phyloP scores from a whole-genome alignment of 192 early-diverging fungal species.

The Coemansia biformis region DNA sequence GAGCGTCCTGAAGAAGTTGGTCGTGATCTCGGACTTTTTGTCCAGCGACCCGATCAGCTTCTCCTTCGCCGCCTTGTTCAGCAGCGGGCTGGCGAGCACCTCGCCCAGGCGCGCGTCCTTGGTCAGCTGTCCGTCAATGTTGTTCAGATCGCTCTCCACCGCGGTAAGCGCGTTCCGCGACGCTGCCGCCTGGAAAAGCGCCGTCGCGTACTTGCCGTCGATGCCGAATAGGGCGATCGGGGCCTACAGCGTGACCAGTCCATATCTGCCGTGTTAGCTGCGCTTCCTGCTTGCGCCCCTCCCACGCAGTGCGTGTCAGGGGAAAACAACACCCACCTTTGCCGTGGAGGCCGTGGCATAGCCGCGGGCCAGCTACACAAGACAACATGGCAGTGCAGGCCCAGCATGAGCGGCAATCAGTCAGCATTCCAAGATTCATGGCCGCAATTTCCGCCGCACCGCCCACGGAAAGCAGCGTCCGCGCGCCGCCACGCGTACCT shows the following conservation, averaged over 20 bases:
- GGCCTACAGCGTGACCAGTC: conserved; percentile 54
- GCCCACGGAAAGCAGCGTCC: neutral
- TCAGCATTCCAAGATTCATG: no score
- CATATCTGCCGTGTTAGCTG: neutral
- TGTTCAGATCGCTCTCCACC: conserved; percentile 80
- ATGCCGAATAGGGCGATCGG: conserved; percentile 85
- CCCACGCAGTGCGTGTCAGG: no score
- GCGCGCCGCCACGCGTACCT: conserved; percentile 27
- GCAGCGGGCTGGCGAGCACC: conserved; percentile 82
- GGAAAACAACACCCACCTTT: conserved; percentile 52
- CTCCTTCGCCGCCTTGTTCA: conserved; percentile 72
- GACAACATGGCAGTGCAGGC: no score
- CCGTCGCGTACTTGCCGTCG: conserved; percentile 96
- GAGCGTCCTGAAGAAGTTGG: conserved; percentile 86
- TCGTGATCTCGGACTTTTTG: conserved; percentile 72
- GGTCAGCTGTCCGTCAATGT: conserved; percentile 58
- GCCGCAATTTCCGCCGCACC: no score
- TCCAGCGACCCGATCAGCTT: conserved; percentile 63
- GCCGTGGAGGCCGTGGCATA: conserved; percentile 52
- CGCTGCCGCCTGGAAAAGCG: conserved; percentile 88
- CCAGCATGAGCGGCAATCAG: no score
- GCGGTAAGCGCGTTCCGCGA: conserved; percentile 70
- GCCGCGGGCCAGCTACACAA: conserved; percentile 54
- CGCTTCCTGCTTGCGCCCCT: neutral
- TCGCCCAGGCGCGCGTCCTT: conserved; percentile 68